These are phyloP conservation scores for Athelia sp. DNA, from an alignment of 1,284 basidiomycete species.

Conservation along the genomic window DNA sequence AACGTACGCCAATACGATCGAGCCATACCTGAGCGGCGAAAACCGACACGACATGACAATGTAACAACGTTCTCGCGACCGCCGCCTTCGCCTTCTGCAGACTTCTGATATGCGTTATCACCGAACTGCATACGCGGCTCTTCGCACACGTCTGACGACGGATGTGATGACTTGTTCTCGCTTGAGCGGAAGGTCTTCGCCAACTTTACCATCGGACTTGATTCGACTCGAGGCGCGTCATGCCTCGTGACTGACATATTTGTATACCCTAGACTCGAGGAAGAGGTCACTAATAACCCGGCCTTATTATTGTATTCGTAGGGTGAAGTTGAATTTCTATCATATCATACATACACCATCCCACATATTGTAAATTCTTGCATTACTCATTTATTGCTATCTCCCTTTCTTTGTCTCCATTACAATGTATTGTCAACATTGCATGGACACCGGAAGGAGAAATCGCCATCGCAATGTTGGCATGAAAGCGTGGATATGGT, in stretches of 20 bases:
- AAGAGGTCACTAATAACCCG: too few relatives aligned
- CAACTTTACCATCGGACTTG: not conserved
- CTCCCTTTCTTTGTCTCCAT: too few relatives aligned
- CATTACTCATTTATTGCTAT: too few relatives aligned
- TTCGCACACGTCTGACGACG: not conserved
- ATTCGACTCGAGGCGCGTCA: not conserved
- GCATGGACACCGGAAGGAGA: too few relatives aligned
- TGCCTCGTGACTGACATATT: not conserved
- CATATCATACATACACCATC: too few relatives aligned
- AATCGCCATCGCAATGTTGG: too few relatives aligned
- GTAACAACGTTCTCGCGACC: constrained; percentile 28
- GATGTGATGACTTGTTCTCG: not conserved
- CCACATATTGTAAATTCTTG: too few relatives aligned
- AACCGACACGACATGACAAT: constrained; percentile 13
- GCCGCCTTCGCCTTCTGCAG: constrained; percentile 16
- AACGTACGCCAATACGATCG: constrained; percentile 3
- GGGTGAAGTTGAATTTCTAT: too few relatives aligned
- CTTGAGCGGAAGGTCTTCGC: not conserved
- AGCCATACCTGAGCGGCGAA: constrained; percentile 11
- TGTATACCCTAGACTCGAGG: not conserved
- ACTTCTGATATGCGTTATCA: constrained; percentile 4
- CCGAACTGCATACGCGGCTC: constrained; percentile 2
- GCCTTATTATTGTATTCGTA: too few relatives aligned
- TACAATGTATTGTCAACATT: too few relatives aligned
- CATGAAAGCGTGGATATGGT: too few relatives aligned